These are phyloP conservation scores for Mycena alexandri DNA, from an alignment of 768 basidiomycete species.

Conservation along the genomic window DNA sequence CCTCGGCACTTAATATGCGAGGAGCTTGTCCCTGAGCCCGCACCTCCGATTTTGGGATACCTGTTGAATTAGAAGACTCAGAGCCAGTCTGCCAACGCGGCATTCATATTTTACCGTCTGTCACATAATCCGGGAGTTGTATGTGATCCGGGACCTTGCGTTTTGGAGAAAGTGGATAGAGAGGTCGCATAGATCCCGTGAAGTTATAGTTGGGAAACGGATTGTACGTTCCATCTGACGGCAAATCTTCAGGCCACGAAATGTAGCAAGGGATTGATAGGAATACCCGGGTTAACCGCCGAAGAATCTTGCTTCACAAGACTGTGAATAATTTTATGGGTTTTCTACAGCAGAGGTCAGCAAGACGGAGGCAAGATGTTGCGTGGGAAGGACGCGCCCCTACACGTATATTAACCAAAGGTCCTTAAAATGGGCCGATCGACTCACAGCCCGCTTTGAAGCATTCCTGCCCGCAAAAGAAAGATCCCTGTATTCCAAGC, in stretches of 20 bases:
- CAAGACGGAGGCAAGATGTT: constrained; percentile 16
- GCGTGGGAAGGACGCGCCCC: constrained; percentile 48
- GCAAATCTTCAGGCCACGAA: constrained; percentile 7
- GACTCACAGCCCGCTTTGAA: constrained; percentile 94
- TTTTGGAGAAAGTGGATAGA: constrained; percentile 88
- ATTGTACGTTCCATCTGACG: constrained; percentile 80
- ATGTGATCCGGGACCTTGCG: constrained; percentile 88
- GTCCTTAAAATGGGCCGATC: constrained; percentile 29
- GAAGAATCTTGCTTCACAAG: constrained; percentile 55
- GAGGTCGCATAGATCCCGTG: constrained; percentile 84
- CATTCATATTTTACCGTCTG: constrained; percentile 50
- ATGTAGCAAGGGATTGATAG: constrained; percentile 8
- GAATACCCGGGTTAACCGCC: constrained; percentile 23
- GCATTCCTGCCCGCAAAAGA: constrained; percentile 96
- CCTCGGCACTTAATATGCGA: constrained; percentile 73
- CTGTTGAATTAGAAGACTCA: constrained; percentile 50
- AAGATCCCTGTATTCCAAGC: constrained; percentile 85
- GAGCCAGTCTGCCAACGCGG: constrained; percentile 26
- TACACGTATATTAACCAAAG: constrained; percentile 38
- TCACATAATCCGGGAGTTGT: constrained; percentile 88
- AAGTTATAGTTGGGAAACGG: constrained; percentile 84
- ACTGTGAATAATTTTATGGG: constrained; percentile 83
- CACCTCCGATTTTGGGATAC: constrained; percentile 70
- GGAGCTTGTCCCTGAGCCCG: constrained; percentile 71
- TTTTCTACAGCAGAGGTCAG: constrained; percentile 66